Evolutionary conservation across 495 filamentous ascomycete genomes (phyloP).

Genomic region (Aspergillus hancockii): DNA sequence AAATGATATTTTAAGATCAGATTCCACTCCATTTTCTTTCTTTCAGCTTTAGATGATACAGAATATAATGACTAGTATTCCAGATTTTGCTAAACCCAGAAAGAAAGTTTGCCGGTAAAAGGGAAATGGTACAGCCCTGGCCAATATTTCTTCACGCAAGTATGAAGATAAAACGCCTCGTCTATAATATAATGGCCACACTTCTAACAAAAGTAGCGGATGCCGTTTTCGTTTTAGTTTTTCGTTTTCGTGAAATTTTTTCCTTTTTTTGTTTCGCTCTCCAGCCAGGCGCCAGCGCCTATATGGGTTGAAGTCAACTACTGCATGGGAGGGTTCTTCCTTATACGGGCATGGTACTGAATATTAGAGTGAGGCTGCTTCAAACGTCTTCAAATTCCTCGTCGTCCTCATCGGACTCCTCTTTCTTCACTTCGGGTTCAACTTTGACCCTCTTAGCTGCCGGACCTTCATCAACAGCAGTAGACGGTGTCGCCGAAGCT

Average conservation of each 20-base stretch:
- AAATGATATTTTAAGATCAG: background rate
- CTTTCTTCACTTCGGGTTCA: conserved; percentile 35
- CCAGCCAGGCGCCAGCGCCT: conserved; percentile 18
- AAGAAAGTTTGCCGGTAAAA: background rate
- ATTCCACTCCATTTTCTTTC: background rate
- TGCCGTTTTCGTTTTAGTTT: too few relatives aligned
- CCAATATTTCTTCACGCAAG: background rate
- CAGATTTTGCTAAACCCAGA: background rate
- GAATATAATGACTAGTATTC: background rate
- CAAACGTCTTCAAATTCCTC: conserved; percentile 56
- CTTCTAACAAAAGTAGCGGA: too few relatives aligned
- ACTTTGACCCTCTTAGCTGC: conserved; percentile 47
- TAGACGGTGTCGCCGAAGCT: conserved; percentile 43
- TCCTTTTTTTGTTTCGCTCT: background rate
- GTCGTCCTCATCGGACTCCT: conserved; percentile 54
- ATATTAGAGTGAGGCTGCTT: background rate
- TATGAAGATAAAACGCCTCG: background rate
- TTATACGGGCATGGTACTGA: background rate
- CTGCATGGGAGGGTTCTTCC: background rate
- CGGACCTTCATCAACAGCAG: conserved; percentile 41
- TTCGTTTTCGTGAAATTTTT: too few relatives aligned
- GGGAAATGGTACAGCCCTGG: too few relatives aligned
- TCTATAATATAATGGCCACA: background rate
- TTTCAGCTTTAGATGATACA: background rate
- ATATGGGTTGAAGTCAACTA: background rate